Evolutionary conservation across 169 alveolate species (phyloP).

Genomic region (Fabrea salina): DNA sequence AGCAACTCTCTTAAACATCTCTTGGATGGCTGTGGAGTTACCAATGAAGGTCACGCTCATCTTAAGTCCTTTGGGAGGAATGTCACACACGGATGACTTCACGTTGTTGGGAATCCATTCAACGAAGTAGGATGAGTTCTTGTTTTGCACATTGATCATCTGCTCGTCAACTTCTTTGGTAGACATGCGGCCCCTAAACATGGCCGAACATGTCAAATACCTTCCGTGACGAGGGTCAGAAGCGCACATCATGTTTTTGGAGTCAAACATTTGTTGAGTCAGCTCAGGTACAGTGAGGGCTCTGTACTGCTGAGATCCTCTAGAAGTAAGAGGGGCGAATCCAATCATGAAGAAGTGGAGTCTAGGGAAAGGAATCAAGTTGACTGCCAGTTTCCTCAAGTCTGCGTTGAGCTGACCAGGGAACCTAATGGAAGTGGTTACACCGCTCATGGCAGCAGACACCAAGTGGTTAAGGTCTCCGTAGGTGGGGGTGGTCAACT

Average conservation of each 20-base stretch:
- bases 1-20: conserved; percentile 97
- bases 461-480: conserved; percentile 98
- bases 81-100: conserved; percentile 96
- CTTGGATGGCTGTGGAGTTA: conserved; percentile 98
- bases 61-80: conserved; percentile 98
- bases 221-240: conserved; percentile 99
- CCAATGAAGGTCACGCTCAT: conserved; percentile 98
- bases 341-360: conserved; percentile 98
- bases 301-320: conserved; percentile 98
- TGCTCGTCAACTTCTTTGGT: conserved; percentile 99
- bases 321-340: conserved; percentile 97
- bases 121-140: conserved; percentile 96
- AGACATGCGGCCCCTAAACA: conserved; percentile 99
- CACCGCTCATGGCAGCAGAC: conserved; percentile 97
- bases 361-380: conserved; percentile 98
- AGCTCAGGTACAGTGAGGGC: conserved; percentile 98
- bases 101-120: conserved; percentile 99
- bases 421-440: conserved; percentile 67
- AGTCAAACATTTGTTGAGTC: conserved; percentile 99
- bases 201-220: conserved; percentile 97
- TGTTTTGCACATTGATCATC: conserved; percentile 97
- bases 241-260: conserved; percentile 99
- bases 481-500: conserved; percentile 97
- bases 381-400: conserved; percentile 95
- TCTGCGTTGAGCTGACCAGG: conserved; percentile 81